phyloP scores from a whole-genome alignment of 192 early-diverging fungal species.

The Coemansia sp. region DNA sequence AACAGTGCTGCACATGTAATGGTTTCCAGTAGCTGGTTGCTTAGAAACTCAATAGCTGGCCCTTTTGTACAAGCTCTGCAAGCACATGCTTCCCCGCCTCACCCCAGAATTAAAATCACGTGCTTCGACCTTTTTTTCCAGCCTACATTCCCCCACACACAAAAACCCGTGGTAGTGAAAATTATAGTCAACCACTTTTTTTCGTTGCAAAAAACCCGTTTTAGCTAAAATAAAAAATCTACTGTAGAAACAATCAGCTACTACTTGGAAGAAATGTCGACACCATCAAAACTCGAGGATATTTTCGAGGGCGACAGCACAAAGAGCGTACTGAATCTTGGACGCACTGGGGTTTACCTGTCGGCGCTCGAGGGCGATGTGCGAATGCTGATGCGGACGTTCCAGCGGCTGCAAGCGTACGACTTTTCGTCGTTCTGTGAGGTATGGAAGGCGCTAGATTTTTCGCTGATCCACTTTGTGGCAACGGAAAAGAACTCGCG shows the following conservation, averaged over 20 bases:
- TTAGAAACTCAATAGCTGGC: too few relatives aligned
- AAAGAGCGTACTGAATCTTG: slow-evolving; percentile 51
- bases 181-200: too few relatives aligned
- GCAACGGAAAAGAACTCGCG: slow-evolving; percentile 61
- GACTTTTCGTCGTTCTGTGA: slow-evolving; percentile 55
- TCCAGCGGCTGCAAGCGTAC: slow-evolving; percentile 51
- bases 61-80: too few relatives aligned
- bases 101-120: too few relatives aligned
- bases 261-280: slow-evolving; percentile 1
- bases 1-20: too few relatives aligned
- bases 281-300: slow-evolving; percentile 18
- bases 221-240: not conserved
- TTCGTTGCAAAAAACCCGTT: too few relatives aligned
- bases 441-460: slow-evolving; percentile 60
- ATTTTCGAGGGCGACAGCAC: slow-evolving; percentile 40
- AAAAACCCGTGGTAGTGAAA: too few relatives aligned
- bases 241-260: not conserved
- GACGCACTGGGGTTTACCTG: slow-evolving; percentile 52
- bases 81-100: too few relatives aligned
- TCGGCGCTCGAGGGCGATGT: slow-evolving; percentile 54
- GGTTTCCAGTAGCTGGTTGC: too few relatives aligned
- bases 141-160: too few relatives aligned
- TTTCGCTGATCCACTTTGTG: slow-evolving; percentile 63
- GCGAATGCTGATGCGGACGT: slow-evolving; percentile 54
- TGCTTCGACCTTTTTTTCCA: too few relatives aligned